Evolutionary conservation across 2,329 filamentous ascomycete genomes (phyloP).

Genomic region (Rutstroemia sp.): DNA sequence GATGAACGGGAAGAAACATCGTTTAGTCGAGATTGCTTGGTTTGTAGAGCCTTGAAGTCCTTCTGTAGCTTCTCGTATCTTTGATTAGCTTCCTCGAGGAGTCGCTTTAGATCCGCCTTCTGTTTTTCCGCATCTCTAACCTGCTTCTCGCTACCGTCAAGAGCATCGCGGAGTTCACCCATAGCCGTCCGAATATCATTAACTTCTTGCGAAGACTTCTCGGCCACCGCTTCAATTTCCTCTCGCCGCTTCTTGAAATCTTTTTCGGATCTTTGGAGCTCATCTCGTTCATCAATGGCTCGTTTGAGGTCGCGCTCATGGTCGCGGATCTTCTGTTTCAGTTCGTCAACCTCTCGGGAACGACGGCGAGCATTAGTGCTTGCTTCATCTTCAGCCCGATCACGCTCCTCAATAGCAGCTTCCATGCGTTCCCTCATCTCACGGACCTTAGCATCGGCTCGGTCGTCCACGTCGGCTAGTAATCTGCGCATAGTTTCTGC

Average conservation of each 20-base stretch:
- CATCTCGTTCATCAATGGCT: constrained; percentile 67
- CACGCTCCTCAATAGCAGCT: constrained; percentile 84
- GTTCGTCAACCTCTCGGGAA: constrained; percentile 78
- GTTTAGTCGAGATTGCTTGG: constrained; percentile 31
- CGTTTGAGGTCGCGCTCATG: constrained; percentile 69
- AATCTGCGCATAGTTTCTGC: constrained; percentile 91
- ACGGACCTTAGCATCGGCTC: constrained; percentile 72
- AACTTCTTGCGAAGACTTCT: constrained; percentile 64
- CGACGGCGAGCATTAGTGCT: constrained; percentile 68
- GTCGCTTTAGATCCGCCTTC: constrained; percentile 63
- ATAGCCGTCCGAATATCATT: constrained; percentile 71
- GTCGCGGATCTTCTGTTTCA: constrained; percentile 71
- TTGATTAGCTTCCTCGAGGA: constrained; percentile 69
- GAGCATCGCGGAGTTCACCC: constrained; percentile 65
- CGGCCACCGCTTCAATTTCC: constrained; percentile 65
- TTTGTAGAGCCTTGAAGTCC: constrained; percentile 48
- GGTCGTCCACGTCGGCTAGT: constrained; percentile 76
- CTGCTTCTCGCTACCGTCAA: constrained; percentile 84
- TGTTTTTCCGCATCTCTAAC: constrained; percentile 78
- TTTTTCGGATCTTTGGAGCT: constrained; percentile 64
- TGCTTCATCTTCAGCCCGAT: constrained; percentile 86
- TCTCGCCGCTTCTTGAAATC: constrained; percentile 69
- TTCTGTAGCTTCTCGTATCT: constrained; percentile 76
- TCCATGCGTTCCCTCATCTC: constrained; percentile 90
- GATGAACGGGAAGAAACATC: constrained; percentile 27